Percentiles rank a stretch among this genome's conserved stretches.
phyloP scores from a whole-genome alignment of 176 grass and related monocot genomes.

The Carex parvula region DNA sequence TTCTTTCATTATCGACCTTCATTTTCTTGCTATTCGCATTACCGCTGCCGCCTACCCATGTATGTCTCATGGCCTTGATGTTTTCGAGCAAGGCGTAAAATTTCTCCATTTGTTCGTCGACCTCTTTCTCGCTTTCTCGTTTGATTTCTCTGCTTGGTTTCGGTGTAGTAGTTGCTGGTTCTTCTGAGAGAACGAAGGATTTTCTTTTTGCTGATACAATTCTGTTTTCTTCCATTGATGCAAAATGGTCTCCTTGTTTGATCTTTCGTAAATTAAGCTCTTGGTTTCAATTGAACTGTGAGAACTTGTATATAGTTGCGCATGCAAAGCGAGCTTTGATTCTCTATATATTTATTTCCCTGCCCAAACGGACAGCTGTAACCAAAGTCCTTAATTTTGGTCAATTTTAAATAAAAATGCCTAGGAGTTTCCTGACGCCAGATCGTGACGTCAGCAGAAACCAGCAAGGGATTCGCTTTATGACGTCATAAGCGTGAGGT shows the following conservation, averaged over 20 bases:
- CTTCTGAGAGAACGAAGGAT: not conserved
- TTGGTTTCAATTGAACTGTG: not conserved
- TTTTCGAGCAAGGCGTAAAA: conserved; percentile 11
- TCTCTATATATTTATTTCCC: not conserved
- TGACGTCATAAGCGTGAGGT: not conserved
- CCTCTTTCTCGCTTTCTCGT: not conserved
- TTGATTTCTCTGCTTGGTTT: not conserved
- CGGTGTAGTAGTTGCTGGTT: not conserved
- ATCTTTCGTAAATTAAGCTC: not conserved
- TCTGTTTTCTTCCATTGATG: not conserved
- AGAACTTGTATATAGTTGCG: not conserved
- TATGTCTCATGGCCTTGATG: conserved; percentile 7
- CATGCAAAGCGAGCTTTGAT: not conserved
- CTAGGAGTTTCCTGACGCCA: not conserved
- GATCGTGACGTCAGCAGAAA: too few relatives aligned
- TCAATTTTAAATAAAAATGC: not conserved
- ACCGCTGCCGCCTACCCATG: not conserved
- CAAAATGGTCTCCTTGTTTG: not conserved
- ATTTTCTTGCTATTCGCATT: not conserved
- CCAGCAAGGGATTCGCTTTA: not conserved
- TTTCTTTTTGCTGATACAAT: not conserved
- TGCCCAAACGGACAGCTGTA: not conserved
- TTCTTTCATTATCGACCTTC: not conserved
- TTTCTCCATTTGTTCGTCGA: conserved; percentile 9
- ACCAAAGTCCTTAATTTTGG: not conserved